Percentiles rank a stretch among this genome's conserved stretches.
Evolutionary conservation across 2,329 filamentous ascomycete species (phyloP).

Genomic region (Fusarium acutatum): DNA sequence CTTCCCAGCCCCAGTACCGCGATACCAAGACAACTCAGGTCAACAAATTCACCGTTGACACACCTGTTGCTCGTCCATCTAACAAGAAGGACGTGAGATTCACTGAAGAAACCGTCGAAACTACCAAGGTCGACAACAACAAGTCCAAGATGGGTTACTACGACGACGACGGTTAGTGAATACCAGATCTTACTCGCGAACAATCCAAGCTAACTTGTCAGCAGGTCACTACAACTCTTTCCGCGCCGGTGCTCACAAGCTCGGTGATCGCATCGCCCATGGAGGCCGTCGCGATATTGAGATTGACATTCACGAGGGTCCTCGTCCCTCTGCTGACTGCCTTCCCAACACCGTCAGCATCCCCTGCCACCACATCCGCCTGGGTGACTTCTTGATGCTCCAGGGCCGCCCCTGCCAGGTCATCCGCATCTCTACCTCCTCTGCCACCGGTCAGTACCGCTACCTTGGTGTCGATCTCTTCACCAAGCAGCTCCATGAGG

Average conservation of each 20-base stretch:
- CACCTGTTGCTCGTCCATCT: slow-evolving; percentile 52
- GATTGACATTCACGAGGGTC: slow-evolving; percentile 50
- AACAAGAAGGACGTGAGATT: slow-evolving; percentile 67
- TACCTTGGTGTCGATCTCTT: slow-evolving; percentile 99
- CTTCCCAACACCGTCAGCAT: slow-evolving; percentile 91
- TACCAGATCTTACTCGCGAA: not conserved
- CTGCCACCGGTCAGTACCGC: slow-evolving; percentile 98
- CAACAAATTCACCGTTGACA: slow-evolving; percentile 46
- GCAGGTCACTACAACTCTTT: slow-evolving; percentile 68
- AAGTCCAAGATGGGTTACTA: slow-evolving; percentile 70
- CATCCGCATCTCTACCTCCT: slow-evolving; percentile 98
- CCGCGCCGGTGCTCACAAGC: slow-evolving; percentile 64
- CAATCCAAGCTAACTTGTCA: slow-evolving; percentile 35
- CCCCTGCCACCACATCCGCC: slow-evolving; percentile 99
- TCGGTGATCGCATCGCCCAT: slow-evolving; percentile 61
- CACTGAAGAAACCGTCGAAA: slow-evolving; percentile 73
- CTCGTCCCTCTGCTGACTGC: slow-evolving; percentile 30
- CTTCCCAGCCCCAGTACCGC: slow-evolving; percentile 32
- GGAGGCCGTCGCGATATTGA: slow-evolving; percentile 58
- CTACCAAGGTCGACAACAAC: slow-evolving; percentile 55
- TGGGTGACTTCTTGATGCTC: slow-evolving; percentile 97
- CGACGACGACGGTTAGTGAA: slow-evolving; percentile 65
- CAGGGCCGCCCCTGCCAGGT: slow-evolving; percentile 99
- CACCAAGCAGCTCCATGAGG: slow-evolving; percentile 99
- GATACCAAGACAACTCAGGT: slow-evolving; percentile 32